Conservation (phyloP, 1,284 basidiomycete species). For the Puccinia coronata region DNA sequence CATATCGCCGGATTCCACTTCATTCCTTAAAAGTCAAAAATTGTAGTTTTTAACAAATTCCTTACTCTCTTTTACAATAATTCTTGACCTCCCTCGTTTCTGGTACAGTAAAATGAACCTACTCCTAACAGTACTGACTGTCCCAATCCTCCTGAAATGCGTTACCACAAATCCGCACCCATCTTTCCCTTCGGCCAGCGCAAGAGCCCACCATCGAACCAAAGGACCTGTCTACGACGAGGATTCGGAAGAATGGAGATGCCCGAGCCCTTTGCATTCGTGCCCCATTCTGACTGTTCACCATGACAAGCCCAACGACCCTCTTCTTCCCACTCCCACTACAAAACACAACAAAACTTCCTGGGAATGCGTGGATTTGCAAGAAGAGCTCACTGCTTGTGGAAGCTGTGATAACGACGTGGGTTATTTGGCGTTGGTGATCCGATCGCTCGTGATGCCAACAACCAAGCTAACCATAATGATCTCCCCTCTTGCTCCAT, state of each 20-base stretch:
- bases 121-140: neutral
- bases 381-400: slow-evolving; percentile 23
- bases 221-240: neutral
- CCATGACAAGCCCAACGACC: neutral
- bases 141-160: neutral
- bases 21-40: no score
- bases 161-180: neutral
- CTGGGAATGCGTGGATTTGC: slow-evolving; percentile 27
- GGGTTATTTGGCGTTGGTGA: neutral
- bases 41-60: no score
- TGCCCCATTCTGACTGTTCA: neutral
- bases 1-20: no score
- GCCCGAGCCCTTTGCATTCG: slow-evolving; percentile 15
- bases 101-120: neutral
- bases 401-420: slow-evolving; percentile 31
- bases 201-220: neutral
- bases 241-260: slow-evolving; percentile 24
- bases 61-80: no score
- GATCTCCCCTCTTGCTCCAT: neutral
- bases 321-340: neutral
- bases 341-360: neutral
- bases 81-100: neutral
- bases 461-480: neutral
- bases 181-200: slow-evolving; percentile 6
- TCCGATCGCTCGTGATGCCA: no score